Conservation (phyloP, 257 asterid genomes). For the Linderniella brevidens region DNA sequence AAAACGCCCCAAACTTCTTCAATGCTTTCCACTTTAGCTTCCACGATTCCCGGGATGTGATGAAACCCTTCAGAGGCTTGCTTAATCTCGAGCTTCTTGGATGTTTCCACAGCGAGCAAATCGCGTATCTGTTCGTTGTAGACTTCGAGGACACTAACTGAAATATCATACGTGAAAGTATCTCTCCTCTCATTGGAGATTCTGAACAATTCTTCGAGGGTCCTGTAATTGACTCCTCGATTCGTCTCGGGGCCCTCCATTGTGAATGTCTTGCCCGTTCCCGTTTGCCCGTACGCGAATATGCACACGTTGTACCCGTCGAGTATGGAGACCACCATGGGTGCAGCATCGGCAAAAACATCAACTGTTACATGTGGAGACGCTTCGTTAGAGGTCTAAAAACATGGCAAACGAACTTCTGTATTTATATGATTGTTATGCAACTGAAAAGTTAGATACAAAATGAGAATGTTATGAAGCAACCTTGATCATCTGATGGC, state of each 20-base stretch:
- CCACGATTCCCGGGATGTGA: slow-evolving; percentile 85
- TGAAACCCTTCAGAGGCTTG: slow-evolving; percentile 89
- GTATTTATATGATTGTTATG: not conserved
- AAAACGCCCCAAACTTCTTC: slow-evolving; percentile 80
- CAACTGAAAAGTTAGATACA: too few species aligned
- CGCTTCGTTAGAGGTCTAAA: slow-evolving; percentile 5
- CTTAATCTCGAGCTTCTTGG: slow-evolving; percentile 93
- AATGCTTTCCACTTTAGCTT: slow-evolving; percentile 68
- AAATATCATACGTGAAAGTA: slow-evolving; percentile 43
- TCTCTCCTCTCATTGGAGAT: slow-evolving; percentile 62
- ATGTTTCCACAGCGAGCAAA: slow-evolving; percentile 54
- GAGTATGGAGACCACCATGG: slow-evolving; percentile 81
- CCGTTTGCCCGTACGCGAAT: slow-evolving; percentile 97
- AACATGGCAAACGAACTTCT: not conserved
- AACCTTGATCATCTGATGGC: slow-evolving; percentile 91
- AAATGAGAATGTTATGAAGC: slow-evolving; percentile 2
- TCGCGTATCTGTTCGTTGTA: slow-evolving; percentile 94
- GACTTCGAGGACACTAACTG: slow-evolving; percentile 98
- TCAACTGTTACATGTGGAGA: slow-evolving; percentile 33
- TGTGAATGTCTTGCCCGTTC: slow-evolving; percentile 97
- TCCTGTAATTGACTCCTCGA: slow-evolving; percentile 91
- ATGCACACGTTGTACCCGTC: slow-evolving; percentile 97
- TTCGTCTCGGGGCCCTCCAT: slow-evolving; percentile 85
- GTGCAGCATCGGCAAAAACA: slow-evolving; percentile 90
- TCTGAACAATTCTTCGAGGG: slow-evolving; percentile 73